phyloP scores from a whole-genome alignment of 108 stramenopile genomes.

The Cyclotella cryptica region DNA sequence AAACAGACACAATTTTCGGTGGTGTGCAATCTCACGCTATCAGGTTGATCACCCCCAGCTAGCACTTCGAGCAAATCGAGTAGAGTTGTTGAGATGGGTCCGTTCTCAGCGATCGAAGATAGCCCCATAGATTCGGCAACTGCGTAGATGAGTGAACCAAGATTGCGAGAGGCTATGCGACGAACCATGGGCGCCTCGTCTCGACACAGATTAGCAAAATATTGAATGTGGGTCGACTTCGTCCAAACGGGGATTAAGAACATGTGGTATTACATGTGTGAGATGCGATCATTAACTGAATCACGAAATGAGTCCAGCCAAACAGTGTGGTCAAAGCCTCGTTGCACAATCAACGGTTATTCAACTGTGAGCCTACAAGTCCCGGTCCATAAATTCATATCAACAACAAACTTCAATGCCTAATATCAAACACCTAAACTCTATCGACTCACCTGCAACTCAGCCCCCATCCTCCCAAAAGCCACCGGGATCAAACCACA shows the following conservation, averaged over 20 bases:
- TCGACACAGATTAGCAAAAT: conserved; percentile 80
- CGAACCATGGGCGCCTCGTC: conserved; percentile 98
- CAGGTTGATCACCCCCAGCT: conserved; percentile 93
- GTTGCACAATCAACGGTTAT: background rate
- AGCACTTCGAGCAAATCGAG: conserved; percentile 84
- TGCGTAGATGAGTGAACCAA: conserved; percentile 74
- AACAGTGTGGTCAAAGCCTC: background rate
- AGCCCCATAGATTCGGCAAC: conserved; percentile 61
- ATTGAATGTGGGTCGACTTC: conserved; percentile 54
- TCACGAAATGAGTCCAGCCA: background rate
- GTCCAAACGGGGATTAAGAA: background rate
- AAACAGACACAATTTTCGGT: conserved; percentile 90
- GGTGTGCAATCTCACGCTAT: conserved; percentile 95
- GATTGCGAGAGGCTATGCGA: conserved; percentile 82
- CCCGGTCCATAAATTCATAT: background rate
- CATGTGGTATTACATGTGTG: too few relatives aligned
- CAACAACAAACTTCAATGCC: background rate
- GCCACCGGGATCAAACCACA: conserved; percentile 81
- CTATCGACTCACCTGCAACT: conserved; percentile 27
- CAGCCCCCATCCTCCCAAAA: conserved; percentile 57
- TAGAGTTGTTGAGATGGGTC: conserved; percentile 56
- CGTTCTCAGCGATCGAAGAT: conserved; percentile 48
- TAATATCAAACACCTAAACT: background rate
- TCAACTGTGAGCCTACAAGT: background rate
- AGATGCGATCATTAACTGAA: background rate